A percentile compares a stretch with the other conserved stretches of the same genome.
Evolutionary conservation across 2,329 filamentous ascomycete species (phyloP).

Genomic region (Curvularia verruculosa): DNA sequence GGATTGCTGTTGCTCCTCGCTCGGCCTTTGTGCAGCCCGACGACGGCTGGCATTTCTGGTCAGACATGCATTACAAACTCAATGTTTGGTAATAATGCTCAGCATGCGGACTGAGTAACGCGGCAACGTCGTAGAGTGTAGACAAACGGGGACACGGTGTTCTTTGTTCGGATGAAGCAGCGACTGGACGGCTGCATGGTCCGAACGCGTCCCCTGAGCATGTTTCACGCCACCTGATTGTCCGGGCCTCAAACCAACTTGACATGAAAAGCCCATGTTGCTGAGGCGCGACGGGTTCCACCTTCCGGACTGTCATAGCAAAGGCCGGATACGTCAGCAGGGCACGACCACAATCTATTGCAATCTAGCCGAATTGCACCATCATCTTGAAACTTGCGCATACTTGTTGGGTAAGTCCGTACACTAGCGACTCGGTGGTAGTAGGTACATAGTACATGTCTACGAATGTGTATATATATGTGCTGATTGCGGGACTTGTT

Average conservation of each 20-base stretch:
- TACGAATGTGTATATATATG: slow-evolving; percentile 32
- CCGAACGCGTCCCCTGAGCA: slow-evolving; percentile 33
- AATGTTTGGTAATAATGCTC: neutral
- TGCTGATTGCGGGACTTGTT: slow-evolving; percentile 5
- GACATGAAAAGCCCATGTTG: slow-evolving; percentile 20
- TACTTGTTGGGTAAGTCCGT: slow-evolving; percentile 19
- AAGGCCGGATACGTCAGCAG: slow-evolving; percentile 40
- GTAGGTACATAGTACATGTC: slow-evolving; percentile 9
- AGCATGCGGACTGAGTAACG: neutral
- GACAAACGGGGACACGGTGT: slow-evolving; percentile 20
- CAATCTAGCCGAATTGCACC: slow-evolving; percentile 43
- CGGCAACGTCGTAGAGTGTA: neutral
- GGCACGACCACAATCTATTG: slow-evolving; percentile 34
- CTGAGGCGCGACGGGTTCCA: slow-evolving; percentile 40
- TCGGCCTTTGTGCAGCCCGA: neutral
- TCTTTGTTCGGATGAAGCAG: neutral
- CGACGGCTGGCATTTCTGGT: neutral
- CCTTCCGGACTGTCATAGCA: slow-evolving; percentile 22
- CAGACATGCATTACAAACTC: neutral
- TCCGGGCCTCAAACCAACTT: slow-evolving; percentile 6
- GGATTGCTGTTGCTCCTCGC: neutral
- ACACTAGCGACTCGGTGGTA: slow-evolving; percentile 12
- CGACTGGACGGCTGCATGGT: neutral
- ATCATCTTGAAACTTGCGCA: slow-evolving; percentile 44
- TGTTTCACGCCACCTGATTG: slow-evolving; percentile 40